Base-by-base conservation (phyloP, 208 protist species). In the Lotmaria passim region DNA sequence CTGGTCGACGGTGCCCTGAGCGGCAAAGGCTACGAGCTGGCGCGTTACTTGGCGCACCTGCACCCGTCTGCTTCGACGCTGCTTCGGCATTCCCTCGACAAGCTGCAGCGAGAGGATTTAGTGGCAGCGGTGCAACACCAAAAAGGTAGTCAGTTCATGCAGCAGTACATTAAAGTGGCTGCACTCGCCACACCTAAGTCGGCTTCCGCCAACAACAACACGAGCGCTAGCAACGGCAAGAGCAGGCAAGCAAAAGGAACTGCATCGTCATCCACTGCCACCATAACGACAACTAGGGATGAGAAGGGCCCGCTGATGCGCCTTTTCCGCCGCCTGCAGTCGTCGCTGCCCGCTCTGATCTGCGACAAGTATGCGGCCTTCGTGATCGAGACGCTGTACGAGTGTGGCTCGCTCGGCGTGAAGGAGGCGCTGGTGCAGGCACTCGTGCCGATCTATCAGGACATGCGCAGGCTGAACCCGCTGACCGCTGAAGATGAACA, bases 391-490 rank as follows among this genome's bases (percentile, higher is more conserved):
- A 73, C 77, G 23, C 78, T 96, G 26, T 96, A 93, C 75, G 87
- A 90, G 38, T 80, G 85, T 3, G 68, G 72, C 2, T 44, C 67
- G n/a, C 51, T 94, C 36, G 75, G 82, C 36, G 75, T 89, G 51
- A 96, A 96, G 82, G 89, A 96, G 82, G 67, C 75, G 36, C 70
- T 94, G 17, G 82, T 94, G 55, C 80, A 90, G 76, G 44, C 71
- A 1, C 80, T 96, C 8, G 69, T 93, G 44, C 89, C 89, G 10
- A 68, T 93, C 15, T 94, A 91, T 61, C 71, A 83, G 23, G 64
- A 65, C 34, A 62, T 82, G 55, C 66, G 67, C 34, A 50, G 28
- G 48, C 43, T 51, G 17, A 65, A 38, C 41, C 57, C 19, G 3
- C 23, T 17, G 3, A 17, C 41, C 30, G 17, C 17, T 56, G 12